Conservation (phyloP, 495 filamentous ascomycete species). For the Penicillium bovifimosum region DNA sequence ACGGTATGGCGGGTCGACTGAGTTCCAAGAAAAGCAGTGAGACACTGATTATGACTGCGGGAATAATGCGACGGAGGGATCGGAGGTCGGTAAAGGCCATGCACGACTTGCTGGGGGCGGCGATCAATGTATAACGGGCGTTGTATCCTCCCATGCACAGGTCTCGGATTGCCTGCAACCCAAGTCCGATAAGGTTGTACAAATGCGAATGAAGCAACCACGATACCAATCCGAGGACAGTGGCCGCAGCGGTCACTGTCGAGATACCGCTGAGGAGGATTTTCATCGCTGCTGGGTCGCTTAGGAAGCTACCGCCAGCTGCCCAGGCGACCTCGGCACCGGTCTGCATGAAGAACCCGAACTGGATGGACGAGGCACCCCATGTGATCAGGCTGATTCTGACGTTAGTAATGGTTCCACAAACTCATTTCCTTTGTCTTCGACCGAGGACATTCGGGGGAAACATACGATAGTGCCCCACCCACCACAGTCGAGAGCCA, state of each 20-base stretch:
- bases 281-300: slow-evolving; percentile 39
- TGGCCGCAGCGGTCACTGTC: slow-evolving; percentile 30
- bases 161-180: slow-evolving; percentile 23
- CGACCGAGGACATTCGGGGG: neutral
- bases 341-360: slow-evolving; percentile 41
- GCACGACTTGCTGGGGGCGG: slow-evolving; percentile 18
- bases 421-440: neutral
- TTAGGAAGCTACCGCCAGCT: slow-evolving; percentile 34
- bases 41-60: slow-evolving; percentile 10
- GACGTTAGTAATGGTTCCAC: slow-evolving; percentile 3
- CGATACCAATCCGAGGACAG: slow-evolving; percentile 26
- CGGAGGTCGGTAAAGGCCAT: slow-evolving; percentile 16
- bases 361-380: slow-evolving; percentile 32
- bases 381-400: slow-evolving; percentile 25
- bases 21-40: slow-evolving; percentile 24
- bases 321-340: slow-evolving; percentile 39
- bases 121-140: slow-evolving; percentile 19
- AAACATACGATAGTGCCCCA: slow-evolving; percentile 30
- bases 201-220: slow-evolving; percentile 28
- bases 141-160: slow-evolving; percentile 10
- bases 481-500: slow-evolving; percentile 25
- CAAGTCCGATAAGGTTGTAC: slow-evolving; percentile 26
- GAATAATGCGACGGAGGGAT: slow-evolving; percentile 15
- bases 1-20: slow-evolving; percentile 25
- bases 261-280: slow-evolving; percentile 38